Conservation (phyloP, 805 yeast genomes). For the Ogataea trehaloabstinens region DNA sequence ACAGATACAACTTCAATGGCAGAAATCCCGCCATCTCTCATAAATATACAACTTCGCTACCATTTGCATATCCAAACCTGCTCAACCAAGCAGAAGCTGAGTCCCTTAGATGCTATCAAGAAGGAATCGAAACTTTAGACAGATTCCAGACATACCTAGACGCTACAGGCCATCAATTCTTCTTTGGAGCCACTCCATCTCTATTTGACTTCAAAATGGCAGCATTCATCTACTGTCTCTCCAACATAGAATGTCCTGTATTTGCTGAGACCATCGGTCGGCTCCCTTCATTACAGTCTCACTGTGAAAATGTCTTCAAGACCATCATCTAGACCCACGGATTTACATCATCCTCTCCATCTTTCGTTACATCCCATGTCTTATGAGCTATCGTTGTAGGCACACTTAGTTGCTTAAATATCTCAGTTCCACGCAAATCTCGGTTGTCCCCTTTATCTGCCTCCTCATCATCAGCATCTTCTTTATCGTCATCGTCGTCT, state of each 20-base stretch:
- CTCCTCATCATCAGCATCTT: slow-evolving; percentile 8
- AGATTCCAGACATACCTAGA: slow-evolving; percentile 9
- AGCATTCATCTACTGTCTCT: slow-evolving; percentile 18
- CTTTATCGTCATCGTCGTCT: slow-evolving; percentile 15
- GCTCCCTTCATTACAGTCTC: slow-evolving; percentile 10
- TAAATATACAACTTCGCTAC: slow-evolving; percentile 7
- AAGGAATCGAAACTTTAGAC: slow-evolving; percentile 14
- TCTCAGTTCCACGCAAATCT: slow-evolving; percentile 40
- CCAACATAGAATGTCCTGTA: slow-evolving; percentile 11
- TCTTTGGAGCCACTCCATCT: slow-evolving; percentile 16
- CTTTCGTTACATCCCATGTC: slow-evolving; percentile 44
- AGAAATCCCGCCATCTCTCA: slow-evolving; percentile 36
- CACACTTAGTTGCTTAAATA: slow-evolving; percentile 45
- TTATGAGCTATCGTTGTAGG: slow-evolving; percentile 53
- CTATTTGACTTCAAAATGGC: slow-evolving; percentile 26
- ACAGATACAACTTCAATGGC: slow-evolving; percentile 34
- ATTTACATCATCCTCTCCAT: slow-evolving; percentile 55
- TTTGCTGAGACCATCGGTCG: slow-evolving; percentile 4
- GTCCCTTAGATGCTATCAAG: slow-evolving; percentile 11
- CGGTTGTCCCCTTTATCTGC: no score
- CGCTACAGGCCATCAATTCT: slow-evolving; percentile 5
- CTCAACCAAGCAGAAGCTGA: slow-evolving; percentile 12
- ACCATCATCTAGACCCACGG: slow-evolving; percentile 52
- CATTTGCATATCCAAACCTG: slow-evolving; percentile 6
- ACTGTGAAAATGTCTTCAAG: slow-evolving; percentile 16